Evolutionary conservation across 345 rosid genomes (phyloP).

Genomic region (Salix arbutifolia): DNA sequence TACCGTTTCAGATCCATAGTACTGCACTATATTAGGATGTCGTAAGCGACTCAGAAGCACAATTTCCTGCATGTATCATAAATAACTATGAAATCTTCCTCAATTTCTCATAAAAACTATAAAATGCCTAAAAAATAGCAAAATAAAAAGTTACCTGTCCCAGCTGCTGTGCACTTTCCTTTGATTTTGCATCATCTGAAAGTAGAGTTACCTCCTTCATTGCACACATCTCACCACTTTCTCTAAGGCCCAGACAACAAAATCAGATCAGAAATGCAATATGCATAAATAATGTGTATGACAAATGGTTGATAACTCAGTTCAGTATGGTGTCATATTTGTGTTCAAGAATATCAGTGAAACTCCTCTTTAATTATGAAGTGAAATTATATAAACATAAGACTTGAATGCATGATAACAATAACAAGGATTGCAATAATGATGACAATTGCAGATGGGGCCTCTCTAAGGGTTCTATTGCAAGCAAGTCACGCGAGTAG

Average conservation of each 20-base stretch:
- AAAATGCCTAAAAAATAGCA: not conserved
- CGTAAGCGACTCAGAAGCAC: slow-evolving; percentile 53
- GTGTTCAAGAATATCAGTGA: not conserved
- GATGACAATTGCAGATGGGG: not conserved
- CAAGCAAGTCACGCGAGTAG: not conserved
- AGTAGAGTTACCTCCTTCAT: slow-evolving; percentile 80
- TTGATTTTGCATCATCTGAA: slow-evolving; percentile 78
- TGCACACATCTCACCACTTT: slow-evolving; percentile 84
- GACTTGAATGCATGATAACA: not conserved
- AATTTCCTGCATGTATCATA: slow-evolving; percentile 49
- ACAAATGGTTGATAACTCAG: not conserved
- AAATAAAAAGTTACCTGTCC: slow-evolving; percentile 46
- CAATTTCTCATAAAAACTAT: slow-evolving; percentile 1
- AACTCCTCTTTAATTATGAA: not conserved
- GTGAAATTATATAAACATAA: too few species aligned
- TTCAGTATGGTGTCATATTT: not conserved
- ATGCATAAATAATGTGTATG: not conserved
- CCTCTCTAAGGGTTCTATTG: not conserved
- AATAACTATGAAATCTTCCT: not conserved
- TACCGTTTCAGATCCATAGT: slow-evolving; percentile 67
- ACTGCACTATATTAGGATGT: slow-evolving; percentile 75
- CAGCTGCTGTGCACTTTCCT: slow-evolving; percentile 69
- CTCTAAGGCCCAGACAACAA: slow-evolving; percentile 33
- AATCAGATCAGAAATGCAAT: not conserved
- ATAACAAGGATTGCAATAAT: not conserved